phyloP scores from a whole-genome alignment of 1,284 basidiomycete genomes.

The Leccinum insolens region DNA sequence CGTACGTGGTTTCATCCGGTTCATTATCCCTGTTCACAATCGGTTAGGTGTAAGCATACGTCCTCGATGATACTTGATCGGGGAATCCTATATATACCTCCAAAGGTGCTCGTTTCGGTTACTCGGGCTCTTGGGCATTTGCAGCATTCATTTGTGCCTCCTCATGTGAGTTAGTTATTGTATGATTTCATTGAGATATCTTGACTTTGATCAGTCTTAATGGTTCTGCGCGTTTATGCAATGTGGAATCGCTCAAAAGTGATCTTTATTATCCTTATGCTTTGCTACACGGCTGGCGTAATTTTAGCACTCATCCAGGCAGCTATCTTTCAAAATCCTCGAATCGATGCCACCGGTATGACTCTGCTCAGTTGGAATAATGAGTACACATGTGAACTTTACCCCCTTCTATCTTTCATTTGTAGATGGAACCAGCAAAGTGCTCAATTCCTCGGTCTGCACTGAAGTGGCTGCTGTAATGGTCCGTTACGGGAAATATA shows the following conservation, averaged over 20 bases:
- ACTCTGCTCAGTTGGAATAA: not conserved
- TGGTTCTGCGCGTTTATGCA: not conserved
- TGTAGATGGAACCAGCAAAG: not conserved
- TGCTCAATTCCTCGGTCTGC: not conserved
- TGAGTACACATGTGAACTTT: not conserved
- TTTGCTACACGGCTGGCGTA: not conserved
- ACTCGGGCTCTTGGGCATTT: not conserved
- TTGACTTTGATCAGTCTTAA: not conserved
- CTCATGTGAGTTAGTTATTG: not conserved
- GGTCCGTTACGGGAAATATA: not conserved
- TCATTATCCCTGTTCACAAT: not conserved
- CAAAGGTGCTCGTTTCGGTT: not conserved
- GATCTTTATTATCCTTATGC: not conserved
- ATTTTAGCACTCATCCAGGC: not conserved
- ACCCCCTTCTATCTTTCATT: not conserved
- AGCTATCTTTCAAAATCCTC: no score
- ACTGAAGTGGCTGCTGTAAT: not conserved
- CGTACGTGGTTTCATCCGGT: not conserved
- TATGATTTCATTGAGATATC: not conserved
- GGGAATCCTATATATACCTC: not conserved
- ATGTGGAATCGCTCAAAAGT: not conserved
- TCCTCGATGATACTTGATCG: no score
- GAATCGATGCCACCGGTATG: not conserved
- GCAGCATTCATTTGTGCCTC: not conserved
- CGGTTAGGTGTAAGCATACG: not conserved